Conservation (phyloP, 805 yeast species). For the Scheffersomyces ergatensis region DNA sequence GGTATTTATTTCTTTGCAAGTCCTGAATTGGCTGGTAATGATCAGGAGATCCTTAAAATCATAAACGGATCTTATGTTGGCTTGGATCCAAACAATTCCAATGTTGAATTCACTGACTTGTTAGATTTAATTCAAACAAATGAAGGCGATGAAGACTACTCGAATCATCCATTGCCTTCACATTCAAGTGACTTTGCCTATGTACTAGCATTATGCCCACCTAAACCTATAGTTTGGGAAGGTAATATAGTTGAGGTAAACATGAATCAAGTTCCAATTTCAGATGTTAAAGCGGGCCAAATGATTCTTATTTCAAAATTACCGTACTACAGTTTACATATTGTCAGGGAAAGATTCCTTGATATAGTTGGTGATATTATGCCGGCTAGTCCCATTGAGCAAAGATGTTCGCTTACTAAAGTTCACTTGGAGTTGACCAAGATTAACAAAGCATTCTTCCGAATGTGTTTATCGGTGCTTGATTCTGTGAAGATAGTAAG, state of each 20-base stretch:
- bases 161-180: constrained; percentile 13
- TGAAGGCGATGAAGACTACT: constrained; percentile 12
- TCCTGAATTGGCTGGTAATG: constrained; percentile 44
- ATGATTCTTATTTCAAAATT: constrained; percentile 69
- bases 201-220: constrained; percentile 70
- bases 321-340: constrained; percentile 54
- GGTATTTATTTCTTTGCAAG: constrained; percentile 85
- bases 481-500: constrained; percentile 54
- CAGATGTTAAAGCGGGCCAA: constrained; percentile 66
- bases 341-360: constrained; percentile 55
- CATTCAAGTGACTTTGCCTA: constrained; percentile 47
- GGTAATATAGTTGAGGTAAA: constrained; percentile 67
- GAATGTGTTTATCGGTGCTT: constrained; percentile 63
- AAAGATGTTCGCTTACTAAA: constrained; percentile 65
- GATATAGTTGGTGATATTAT: constrained; percentile 53
- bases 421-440: constrained; percentile 72
- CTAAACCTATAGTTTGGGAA: constrained; percentile 88
- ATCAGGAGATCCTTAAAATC: constrained; percentile 35
- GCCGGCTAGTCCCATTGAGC: constrained; percentile 45
- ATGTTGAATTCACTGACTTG: constrained; percentile 25
- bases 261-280: constrained; percentile 44
- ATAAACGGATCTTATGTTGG: constrained; percentile 41
- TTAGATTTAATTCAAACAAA: constrained; percentile 13
- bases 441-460: constrained; percentile 64
- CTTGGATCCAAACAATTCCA: constrained; percentile 24